Evolutionary conservation across 805 yeast genomes (phyloP), one percentile per base, ranked within the genome.

Genomic region (Pichia californica): DNA sequence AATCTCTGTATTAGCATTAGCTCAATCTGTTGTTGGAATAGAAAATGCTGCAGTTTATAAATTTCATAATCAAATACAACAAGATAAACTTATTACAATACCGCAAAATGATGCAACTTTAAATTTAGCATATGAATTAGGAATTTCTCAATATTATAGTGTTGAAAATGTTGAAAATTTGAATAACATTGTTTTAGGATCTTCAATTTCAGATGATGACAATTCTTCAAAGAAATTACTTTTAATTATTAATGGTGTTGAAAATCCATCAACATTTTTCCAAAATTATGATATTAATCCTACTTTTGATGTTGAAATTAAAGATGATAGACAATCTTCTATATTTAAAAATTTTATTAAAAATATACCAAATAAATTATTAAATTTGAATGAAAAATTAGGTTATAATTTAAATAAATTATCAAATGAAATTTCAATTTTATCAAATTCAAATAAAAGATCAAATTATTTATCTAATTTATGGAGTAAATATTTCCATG

Each of bases 71-170:
- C 31, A n/a, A 5, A 25, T 27, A 11, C 10, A 21, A 13, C 35
- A 31, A 31, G 16, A 21, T 30, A 30, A 37, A 13, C 18, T 29
- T 8, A 49, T 55, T 26, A 37, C 50, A 10, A 45, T 62, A 26
- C 49, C 57, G 8, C 54, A 51, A 27, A 39, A 55, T 21, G 68
- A 67, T 39, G 69, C 75, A 3, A 55, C 65, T 27, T 54, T 67
- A 43, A 71, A 69, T 52, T 64, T 74, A 48, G 71, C 76, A 31
- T 76, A 73, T 50, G 66, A 63, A 44, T 63, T 71, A 41, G 74
- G 64, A 19, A 62, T 69, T 20, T 63, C 71, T 19, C 64, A 62
- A 19, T 56, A 57, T 46, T 67, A 64, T 49, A 52, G 58, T 27
- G 45, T 72, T 32, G 66, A 64, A 19, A 52, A 57, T n/a, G 49